Base-by-base conservation (phyloP, 805 yeast species). In the Monosporozyma servazzii region DNA sequence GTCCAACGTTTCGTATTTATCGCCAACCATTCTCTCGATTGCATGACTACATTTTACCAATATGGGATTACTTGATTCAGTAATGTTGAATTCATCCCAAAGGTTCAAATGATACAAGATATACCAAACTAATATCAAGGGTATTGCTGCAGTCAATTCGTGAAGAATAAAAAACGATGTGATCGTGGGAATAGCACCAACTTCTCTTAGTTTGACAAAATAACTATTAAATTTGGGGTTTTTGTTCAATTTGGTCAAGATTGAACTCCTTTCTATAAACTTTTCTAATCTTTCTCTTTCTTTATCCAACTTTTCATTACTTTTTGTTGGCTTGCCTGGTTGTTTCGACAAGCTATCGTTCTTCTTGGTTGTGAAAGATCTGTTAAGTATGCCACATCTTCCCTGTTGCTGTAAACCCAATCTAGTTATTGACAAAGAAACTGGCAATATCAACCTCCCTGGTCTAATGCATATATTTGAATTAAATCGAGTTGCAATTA, bases 101-200 rank as follows among this genome's bases (percentile, higher is more conserved):
- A 75, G 67, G 50, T 78, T 78, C 41, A 75, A 71, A 53, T 77
- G 73, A 66, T 84, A 85, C 54, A 86, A 74, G 0, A 73, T 55
- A 59, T 79, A 84, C 89, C 91, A 84, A 2, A 85, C 57, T 0
- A 81, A 81, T 40, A 84, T 69, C 47, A 86, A 70, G 1, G 95
- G 95, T 29, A 77, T 75, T 2, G 86, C 73, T 2, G 95, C 95
- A 0, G 90, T 75, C 42, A 86, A 55, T 61, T 86, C 95, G 61
- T 86, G 95, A 13, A 86, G 70, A 3, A 86, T 62, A 5, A 86
- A 56, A 58, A 86, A 86, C 2, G 89, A 73, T 0, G 84, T 73
- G 11, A 83, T 71, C 1, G 68, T 63, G 5, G 67, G 55, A 5
- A 59, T 54, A 2, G 70, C 57, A 20, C 67, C 68, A 1, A 70